phyloP scores from a whole-genome alignment of 2,329 filamentous ascomycete genomes.

The Ophiocordyceps camponoti-saundersi region DNA sequence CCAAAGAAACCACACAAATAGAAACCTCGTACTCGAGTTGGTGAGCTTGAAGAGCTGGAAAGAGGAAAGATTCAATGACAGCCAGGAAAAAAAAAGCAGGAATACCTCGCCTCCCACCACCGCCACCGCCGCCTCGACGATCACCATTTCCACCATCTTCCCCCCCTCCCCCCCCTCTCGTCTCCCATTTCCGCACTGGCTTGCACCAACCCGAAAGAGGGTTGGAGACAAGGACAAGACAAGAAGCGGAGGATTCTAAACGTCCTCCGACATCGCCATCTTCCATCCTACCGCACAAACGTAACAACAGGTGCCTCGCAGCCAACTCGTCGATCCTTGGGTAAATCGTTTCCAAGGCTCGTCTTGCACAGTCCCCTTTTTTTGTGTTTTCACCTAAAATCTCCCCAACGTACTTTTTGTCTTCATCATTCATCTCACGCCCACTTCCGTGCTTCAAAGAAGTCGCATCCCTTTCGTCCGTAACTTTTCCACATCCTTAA shows the following conservation, averaged over 20 bases:
- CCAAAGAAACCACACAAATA: too few species aligned
- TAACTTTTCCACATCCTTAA: too few species aligned
- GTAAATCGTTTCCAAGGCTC: slow-evolving; percentile 2
- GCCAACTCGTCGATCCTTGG: neutral
- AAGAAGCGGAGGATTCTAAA: neutral
- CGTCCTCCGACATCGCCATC: neutral
- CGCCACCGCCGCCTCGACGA: neutral
- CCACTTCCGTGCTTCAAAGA: too few species aligned
- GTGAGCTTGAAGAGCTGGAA: too few species aligned
- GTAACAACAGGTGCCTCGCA: neutral
- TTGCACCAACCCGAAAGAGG: neutral
- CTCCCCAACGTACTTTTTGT: neutral
- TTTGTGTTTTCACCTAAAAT: neutral
- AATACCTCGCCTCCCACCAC: neutral
- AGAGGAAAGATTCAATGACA: neutral
- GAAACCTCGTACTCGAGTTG: neutral
- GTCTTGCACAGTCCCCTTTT: neutral
- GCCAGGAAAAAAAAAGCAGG: neutral
- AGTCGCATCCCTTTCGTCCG: too few species aligned
- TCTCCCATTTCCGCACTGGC: neutral
- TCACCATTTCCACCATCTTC: neutral
- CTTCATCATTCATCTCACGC: too few species aligned
- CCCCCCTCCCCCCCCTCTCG: too few species aligned
- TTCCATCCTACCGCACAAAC: neutral
- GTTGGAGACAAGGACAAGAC: neutral